Evolutionary conservation across 2,329 filamentous ascomycete species (phyloP).

Genomic region (Arthrinium phaeospermum): DNA sequence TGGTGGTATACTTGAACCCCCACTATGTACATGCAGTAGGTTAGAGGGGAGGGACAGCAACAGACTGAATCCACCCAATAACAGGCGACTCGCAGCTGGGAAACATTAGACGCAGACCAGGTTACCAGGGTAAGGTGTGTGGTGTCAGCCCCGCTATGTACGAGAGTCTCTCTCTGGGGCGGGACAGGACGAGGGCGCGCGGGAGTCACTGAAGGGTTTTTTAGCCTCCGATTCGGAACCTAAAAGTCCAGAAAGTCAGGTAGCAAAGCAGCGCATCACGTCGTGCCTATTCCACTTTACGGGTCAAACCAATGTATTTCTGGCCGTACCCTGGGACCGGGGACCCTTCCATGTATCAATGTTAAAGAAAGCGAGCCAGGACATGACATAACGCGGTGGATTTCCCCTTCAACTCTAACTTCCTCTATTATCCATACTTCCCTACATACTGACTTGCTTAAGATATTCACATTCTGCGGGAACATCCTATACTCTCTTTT

Average conservation of each 20-base stretch:
- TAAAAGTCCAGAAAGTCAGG: not conserved
- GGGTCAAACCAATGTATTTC: not conserved
- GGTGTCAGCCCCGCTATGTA: not conserved
- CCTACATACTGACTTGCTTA: not conserved
- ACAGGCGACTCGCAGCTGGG: not conserved
- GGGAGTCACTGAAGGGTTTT: slow-evolving; percentile 16
- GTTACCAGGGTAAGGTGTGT: not conserved
- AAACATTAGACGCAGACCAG: not conserved
- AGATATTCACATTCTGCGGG: not conserved
- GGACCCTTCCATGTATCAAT: not conserved
- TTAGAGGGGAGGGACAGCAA: not conserved
- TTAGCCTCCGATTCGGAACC: slow-evolving; percentile 11
- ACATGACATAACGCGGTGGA: slow-evolving; percentile 16
- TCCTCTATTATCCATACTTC: not conserved
- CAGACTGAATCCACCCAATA: too few species aligned
- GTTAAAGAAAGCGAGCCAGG: not conserved
- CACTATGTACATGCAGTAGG: not conserved
- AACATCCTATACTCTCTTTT: not conserved
- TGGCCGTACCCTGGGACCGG: not conserved
- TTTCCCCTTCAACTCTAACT: slow-evolving; percentile 6
- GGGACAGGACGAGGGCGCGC: not conserved
- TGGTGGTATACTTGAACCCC: not conserved
- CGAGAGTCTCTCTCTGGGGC: not conserved
- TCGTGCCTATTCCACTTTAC: slow-evolving; percentile 5
- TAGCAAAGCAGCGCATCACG: slow-evolving; percentile 1